Evolutionary conservation across 2,329 filamentous ascomycete genomes (phyloP).

Genomic region (Dothistroma pini): DNA sequence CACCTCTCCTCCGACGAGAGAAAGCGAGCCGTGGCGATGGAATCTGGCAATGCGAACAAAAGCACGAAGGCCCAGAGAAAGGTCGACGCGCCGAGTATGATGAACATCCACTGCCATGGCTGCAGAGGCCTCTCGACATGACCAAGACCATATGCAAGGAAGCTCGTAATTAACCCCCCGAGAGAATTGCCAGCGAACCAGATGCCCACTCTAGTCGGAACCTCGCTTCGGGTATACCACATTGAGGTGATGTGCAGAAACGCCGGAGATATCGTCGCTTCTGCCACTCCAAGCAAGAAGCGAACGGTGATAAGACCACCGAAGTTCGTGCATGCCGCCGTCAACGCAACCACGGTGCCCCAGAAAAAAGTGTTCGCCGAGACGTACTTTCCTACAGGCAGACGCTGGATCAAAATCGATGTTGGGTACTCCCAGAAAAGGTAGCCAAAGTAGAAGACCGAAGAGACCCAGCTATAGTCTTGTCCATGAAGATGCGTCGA

Average conservation of each 20-base stretch:
- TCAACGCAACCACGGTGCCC: conserved; percentile 33
- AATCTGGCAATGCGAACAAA: conserved; percentile 18
- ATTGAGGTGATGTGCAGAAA: conserved; percentile 40
- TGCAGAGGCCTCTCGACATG: conserved; percentile 20
- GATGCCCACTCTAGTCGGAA: conserved; percentile 24
- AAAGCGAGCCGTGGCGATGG: conserved; percentile 14
- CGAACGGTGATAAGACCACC: conserved; percentile 36
- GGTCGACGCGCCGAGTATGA: conserved; percentile 23
- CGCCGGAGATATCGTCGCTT: conserved; percentile 38
- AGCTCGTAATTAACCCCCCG: conserved; percentile 18
- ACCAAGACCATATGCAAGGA: conserved; percentile 31
- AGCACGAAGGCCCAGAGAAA: conserved; percentile 20
- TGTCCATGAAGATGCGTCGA: conserved; percentile 15
- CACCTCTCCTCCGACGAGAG: conserved; percentile 15
- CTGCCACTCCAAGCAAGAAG: conserved; percentile 36
- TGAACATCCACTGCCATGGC: conserved; percentile 36
- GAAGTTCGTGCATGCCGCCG: conserved; percentile 36
- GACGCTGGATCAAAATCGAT: conserved; percentile 17
- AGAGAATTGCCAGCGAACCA: conserved; percentile 23
- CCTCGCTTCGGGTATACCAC: conserved; percentile 36
- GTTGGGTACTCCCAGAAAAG: conserved; percentile 22
- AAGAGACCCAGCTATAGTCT: conserved; percentile 21
- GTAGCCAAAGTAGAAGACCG: conserved; percentile 22
- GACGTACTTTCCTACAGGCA: conserved; percentile 21
- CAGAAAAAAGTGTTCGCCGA: conserved; percentile 28